These are phyloP conservation scores for Cryptococcus sp. DNA, from an alignment of 1,284 basidiomycete genomes.

Conservation along the genomic window DNA sequence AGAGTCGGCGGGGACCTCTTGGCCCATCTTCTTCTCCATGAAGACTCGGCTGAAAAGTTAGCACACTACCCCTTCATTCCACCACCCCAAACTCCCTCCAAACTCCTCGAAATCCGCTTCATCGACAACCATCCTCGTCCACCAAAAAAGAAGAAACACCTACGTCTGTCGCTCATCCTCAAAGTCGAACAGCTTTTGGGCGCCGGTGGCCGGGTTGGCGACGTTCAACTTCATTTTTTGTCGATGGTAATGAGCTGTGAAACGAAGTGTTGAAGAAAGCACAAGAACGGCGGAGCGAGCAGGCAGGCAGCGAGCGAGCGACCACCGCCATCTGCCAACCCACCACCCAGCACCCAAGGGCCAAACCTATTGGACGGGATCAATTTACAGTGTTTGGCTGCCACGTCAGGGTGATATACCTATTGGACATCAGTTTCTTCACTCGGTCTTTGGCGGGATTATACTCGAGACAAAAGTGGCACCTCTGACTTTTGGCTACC, in stretches of 20 bases:
- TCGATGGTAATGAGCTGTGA: no score
- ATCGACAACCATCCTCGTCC: not conserved
- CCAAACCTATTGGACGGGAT: not conserved
- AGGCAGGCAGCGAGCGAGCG: not conserved
- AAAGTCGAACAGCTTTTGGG: constrained; percentile 92
- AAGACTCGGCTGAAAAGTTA: constrained; percentile 67
- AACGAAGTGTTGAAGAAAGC: no score
- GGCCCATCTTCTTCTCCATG: constrained; percentile 93
- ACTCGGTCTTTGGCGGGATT: constrained; percentile 1
- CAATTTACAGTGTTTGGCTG: no score
- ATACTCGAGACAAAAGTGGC: constrained; percentile 3
- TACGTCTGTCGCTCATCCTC: constrained; percentile 88
- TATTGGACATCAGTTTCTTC: not conserved
- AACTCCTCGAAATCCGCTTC: not conserved
- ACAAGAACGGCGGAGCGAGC: no score
- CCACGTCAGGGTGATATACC: no score
- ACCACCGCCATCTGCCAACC: not conserved
- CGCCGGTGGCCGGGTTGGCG: constrained; percentile 92
- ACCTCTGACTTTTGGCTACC: not conserved
- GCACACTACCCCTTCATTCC: not conserved
- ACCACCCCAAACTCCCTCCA: not conserved
- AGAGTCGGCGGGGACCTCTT: constrained; percentile 82
- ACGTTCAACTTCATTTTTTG: constrained; percentile 90
- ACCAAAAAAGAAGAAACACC: constrained; percentile 37
- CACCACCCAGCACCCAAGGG: no score